phyloP scores from a whole-genome alignment of 1,139 yeast genomes.

The Hanseniaspora sp. region DNA sequence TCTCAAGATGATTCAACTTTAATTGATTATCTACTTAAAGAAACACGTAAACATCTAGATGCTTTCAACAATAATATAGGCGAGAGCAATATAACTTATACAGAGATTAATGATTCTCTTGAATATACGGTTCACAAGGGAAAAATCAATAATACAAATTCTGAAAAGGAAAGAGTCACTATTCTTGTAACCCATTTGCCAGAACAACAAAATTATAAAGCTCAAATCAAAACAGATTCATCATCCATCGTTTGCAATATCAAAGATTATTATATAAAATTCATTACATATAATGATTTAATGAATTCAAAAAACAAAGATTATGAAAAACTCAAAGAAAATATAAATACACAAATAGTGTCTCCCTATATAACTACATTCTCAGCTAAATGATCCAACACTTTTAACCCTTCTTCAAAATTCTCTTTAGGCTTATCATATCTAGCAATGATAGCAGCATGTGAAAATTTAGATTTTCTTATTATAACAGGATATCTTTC shows the following conservation, averaged over 20 bases:
- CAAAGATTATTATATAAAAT: neutral
- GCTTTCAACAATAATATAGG: neutral
- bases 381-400: slow-evolving; percentile 42
- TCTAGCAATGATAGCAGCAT: slow-evolving; percentile 72
- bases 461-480: slow-evolving; percentile 53
- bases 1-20: neutral
- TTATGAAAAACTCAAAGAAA: neutral
- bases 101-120: neutral
- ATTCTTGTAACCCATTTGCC: neutral
- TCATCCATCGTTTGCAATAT: neutral
- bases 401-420: slow-evolving; percentile 55
- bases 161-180: neutral
- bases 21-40: neutral
- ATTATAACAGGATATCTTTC: slow-evolving; percentile 60
- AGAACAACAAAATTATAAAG: neutral
- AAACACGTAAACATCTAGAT: neutral
- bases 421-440: slow-evolving; percentile 35
- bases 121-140: neutral
- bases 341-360: neutral
- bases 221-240: neutral
- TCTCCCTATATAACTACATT: neutral
- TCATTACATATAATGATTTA: neutral
- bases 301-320: neutral
- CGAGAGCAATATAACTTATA: neutral
- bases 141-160: neutral